Base-by-base conservation (phyloP, 768 basidiomycete genomes). In the Pleurotus djamor region DNA sequence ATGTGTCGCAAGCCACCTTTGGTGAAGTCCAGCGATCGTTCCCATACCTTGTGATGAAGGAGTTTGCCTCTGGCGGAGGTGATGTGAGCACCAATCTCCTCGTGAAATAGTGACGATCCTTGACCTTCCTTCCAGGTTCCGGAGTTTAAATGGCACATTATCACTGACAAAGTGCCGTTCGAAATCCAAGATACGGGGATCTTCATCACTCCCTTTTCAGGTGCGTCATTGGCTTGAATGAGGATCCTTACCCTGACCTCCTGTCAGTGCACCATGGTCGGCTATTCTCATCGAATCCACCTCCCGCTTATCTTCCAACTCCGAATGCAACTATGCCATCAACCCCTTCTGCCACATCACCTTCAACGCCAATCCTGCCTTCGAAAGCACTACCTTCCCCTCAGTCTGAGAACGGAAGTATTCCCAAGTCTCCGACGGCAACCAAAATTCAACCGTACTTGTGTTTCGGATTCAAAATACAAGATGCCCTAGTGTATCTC, bases 121-220 rank as follows among this genome's bases (percentile, higher is more conserved):
- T 48, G n/a, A 14, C 32, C 48, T 43, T 64, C 52, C 49, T 41
- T 41, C 33, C 44, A 94, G 87, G 86, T 95, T 10, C 93, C 93
- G 4, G 85, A 89, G 61, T 88, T 95, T 67, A 79, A 81, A 65
- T 95, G 89, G 88, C 88, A 91, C 64, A 83, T 95, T 54, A 86
- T 95, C 63, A 81, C 86, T 45, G 85, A 92, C 62, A 79, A 79
- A 14, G 76, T 80, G 28, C 79, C 85, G 2, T 91, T 94, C 62
- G 83, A 87, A 57, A 83, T 94, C 28, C 79, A 75, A 54, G 79
- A 83, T 57, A 89, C 85, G 3, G 86, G 84, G 4, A 79, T 92
- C 60, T 64, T 72, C 52, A 71, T 92, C 8, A 85, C 82, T 8
- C 90, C 91, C 5, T 85, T 92, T 66, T 73, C 74, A 67, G 89